Evolutionary conservation across 768 basidiomycete species (phyloP).

Genomic region (Rickenella mellea): DNA sequence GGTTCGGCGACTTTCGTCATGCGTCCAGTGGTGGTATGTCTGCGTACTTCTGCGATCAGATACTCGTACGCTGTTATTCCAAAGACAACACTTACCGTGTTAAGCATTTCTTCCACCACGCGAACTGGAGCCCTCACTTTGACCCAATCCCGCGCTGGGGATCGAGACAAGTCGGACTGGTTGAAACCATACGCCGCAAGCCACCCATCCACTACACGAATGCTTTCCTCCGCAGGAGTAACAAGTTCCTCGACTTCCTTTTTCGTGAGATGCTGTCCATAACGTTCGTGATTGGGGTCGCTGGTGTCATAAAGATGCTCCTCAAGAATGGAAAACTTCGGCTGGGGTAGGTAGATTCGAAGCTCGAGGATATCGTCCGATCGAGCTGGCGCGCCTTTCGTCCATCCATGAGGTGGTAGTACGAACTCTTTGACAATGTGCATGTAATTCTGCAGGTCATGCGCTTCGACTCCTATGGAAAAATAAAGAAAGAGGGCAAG

Average conservation of each 20-base stretch:
- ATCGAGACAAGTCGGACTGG: constrained; percentile 38
- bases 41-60: neutral
- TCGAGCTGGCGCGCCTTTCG: constrained; percentile 30
- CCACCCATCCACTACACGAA: constrained; percentile 53
- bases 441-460: constrained; percentile 8
- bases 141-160: constrained; percentile 65
- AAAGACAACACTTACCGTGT: constrained; percentile 36
- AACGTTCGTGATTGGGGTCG: constrained; percentile 13
- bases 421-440: constrained; percentile 30
- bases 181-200: constrained; percentile 43
- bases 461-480: constrained; percentile 14
- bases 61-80: too few relatives aligned
- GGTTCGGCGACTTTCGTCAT: constrained; percentile 39
- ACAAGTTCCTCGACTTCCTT: constrained; percentile 56
- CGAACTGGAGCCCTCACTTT: constrained; percentile 46
- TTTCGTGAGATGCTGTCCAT: constrained; percentile 41
- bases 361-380: constrained; percentile 39
- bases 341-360: constrained; percentile 22
- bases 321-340: constrained; percentile 14
- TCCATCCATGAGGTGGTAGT: constrained; percentile 40
- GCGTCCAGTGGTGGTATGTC: constrained; percentile 34
- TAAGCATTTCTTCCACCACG: constrained; percentile 60
- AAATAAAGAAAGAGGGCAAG: constrained; percentile 11
- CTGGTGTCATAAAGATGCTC: constrained; percentile 13
- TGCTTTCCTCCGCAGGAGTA: constrained; percentile 43